Conservation (phyloP, 495 filamentous ascomycete species). For the Aspergillus campestris region DNA sequence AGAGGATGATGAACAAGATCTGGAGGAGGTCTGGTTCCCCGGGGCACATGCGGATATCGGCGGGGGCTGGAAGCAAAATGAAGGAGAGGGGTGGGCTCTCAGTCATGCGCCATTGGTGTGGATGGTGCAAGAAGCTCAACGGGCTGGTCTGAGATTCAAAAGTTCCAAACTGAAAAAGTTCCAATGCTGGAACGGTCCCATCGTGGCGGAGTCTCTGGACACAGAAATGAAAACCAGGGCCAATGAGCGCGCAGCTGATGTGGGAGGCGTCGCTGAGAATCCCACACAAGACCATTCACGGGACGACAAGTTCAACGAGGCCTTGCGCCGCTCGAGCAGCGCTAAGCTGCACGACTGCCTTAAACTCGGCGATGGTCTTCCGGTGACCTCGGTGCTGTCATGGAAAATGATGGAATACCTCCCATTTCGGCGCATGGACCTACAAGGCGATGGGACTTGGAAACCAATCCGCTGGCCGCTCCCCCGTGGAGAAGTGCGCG, state of each 20-base stretch:
- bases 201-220: conserved; percentile 26
- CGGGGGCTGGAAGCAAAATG: conserved; percentile 65
- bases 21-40: conserved; percentile 79
- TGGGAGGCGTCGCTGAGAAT: not conserved
- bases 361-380: conserved; percentile 54
- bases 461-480: conserved; percentile 74
- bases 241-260: conserved; percentile 11
- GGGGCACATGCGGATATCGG: conserved; percentile 79
- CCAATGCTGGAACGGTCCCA: conserved; percentile 49
- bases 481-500: conserved; percentile 70
- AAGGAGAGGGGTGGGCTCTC: conserved; percentile 49
- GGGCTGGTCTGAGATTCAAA: conserved; percentile 66
- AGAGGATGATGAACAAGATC: conserved; percentile 60
- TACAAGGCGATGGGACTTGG: conserved; percentile 67
- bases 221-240: conserved; percentile 27
- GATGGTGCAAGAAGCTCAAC: conserved; percentile 76
- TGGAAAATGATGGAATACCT: conserved; percentile 85
- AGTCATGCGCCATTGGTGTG: conserved; percentile 72
- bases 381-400: conserved; percentile 47
- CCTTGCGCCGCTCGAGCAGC: conserved; percentile 50
- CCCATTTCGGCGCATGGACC: conserved; percentile 77
- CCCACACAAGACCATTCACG: conserved; percentile 9
- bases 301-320: conserved; percentile 40
- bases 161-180: conserved; percentile 56
- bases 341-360: conserved; percentile 72